Conservation (phyloP, 169 alveolate species). For the Plasmodium fragile region DNA sequence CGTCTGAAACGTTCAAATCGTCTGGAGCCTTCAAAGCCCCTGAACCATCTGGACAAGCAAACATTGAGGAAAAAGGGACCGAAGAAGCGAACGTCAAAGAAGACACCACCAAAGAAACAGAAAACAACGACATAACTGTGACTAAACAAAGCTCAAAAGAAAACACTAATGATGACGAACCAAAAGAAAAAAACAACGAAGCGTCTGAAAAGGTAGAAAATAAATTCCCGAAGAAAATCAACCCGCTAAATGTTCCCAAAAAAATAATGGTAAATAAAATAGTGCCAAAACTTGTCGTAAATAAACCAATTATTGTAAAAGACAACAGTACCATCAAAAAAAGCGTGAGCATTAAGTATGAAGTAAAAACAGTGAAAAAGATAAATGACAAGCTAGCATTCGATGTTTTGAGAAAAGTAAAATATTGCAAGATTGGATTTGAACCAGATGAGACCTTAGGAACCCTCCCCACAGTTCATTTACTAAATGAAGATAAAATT, state of each 20-base stretch:
- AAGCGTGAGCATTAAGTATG: not conserved
- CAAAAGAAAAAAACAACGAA: not conserved
- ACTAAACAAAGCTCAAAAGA: constrained; percentile 11
- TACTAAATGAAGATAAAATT: constrained; percentile 31
- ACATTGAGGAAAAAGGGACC: not conserved
- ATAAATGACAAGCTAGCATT: constrained; percentile 75
- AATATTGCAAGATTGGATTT: constrained; percentile 74
- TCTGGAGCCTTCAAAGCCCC: not conserved
- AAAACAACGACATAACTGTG: not conserved
- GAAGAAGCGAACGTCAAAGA: not conserved
- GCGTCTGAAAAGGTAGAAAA: not conserved
- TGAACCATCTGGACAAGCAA: not conserved
- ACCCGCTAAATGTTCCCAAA: not conserved
- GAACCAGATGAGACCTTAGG: constrained; percentile 41
- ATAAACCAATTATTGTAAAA: not conserved
- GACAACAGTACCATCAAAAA: constrained; percentile 6
- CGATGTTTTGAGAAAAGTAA: constrained; percentile 56
- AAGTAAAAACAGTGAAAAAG: constrained; percentile 8
- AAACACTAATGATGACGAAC: not conserved
- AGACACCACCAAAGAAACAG: not conserved
- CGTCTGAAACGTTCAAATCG: not conserved
- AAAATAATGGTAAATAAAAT: constrained; percentile 9
- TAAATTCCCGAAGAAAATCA: constrained; percentile 5
- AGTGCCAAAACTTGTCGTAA: not conserved
- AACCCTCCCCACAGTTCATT: constrained; percentile 66